A percentile compares a stretch with the other conserved stretches of the same genome.
Conservation (phyloP, 805 yeast species). For the Candida ipomoeae region DNA sequence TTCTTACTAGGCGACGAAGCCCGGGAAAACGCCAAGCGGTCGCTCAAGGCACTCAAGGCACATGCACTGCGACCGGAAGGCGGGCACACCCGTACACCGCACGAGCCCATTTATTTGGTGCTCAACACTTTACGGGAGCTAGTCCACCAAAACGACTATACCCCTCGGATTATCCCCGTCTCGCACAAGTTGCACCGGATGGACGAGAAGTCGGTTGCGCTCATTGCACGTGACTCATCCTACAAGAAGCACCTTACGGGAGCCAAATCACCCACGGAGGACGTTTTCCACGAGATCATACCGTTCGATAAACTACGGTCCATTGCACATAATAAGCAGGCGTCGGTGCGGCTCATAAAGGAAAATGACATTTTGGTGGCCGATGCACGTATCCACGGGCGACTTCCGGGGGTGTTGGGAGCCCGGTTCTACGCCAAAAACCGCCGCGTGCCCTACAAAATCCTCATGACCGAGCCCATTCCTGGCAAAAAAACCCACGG, state of each 20-base stretch:
- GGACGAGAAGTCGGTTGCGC: constrained; percentile 47
- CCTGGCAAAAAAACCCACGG: constrained; percentile 38
- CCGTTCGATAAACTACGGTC: constrained; percentile 55
- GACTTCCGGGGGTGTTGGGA: constrained; percentile 57
- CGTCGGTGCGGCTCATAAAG: constrained; percentile 46
- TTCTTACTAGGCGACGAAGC: constrained; percentile 18
- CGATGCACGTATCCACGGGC: constrained; percentile 63
- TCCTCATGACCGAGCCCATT: constrained; percentile 51
- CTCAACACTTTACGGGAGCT: constrained; percentile 47
- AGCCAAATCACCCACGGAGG: constrained; percentile 54
- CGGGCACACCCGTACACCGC: background rate
- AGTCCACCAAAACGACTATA: constrained; percentile 41
- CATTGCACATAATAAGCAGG: constrained; percentile 40
- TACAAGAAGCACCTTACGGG: constrained; percentile 48
- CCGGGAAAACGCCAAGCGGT: constrained; percentile 17
- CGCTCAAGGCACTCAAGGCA: constrained; percentile 15
- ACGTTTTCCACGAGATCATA: constrained; percentile 55
- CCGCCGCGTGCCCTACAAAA: constrained; percentile 63
- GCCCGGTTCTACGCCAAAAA: constrained; percentile 58
- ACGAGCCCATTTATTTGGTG: constrained; percentile 36
- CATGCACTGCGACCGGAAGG: constrained; percentile 6
- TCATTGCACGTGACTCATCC: constrained; percentile 74
- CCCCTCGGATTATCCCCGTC: constrained; percentile 59
- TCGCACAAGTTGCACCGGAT: constrained; percentile 48
- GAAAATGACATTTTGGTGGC: constrained; percentile 66